Evolutionary conservation across 2,329 filamentous ascomycete genomes (phyloP), one percentile per base, ranked within the genome.

Genomic region (Epicoccum sorghinum): DNA sequence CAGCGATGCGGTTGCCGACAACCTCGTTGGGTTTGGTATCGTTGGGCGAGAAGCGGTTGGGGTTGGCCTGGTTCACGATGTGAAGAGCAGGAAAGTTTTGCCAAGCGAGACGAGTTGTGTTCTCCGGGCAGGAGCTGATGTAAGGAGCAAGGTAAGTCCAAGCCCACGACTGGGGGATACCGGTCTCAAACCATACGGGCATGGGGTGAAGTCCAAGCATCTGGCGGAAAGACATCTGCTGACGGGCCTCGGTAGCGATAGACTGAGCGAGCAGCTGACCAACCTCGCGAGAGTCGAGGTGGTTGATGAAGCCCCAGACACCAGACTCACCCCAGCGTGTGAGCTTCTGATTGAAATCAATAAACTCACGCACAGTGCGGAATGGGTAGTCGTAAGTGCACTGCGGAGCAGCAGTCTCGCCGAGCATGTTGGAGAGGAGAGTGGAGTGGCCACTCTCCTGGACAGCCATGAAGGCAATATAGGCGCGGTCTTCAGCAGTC

Each of bases 281-380:
- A 10, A 88, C 88, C 63, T 90, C 88, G 4, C 89, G 87, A 0
- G 88, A 87, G 73, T 93, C 85, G 41, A 95, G 81, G 67, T 95
- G 90, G 45, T 86, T 83, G 59, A 93, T 79, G 78, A 93, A 95
- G 0, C 90, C 90, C 77, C 90, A 92, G 1, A 93, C 89, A 41
- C 90, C 89, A 9, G 87, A 83, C 72, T 95, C 90, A 43, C 90
- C 90, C 74, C 84, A 91, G 30, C 89, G 87, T 1, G 91, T 95
- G n/a, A 95, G 77, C 75, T 92, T 92, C 76, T 93, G 89, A 74
- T 85, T 87, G 77, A 95, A 95, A 78, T 95, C 90, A 65, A 95
- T 80, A 68, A 86, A 93, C 73, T 95, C 90, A 48, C 81, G 83
- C 0, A 93, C 86, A 29, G 85, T 92, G 50, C 78, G 84, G 69